Evolutionary conservation across 495 filamentous ascomycete genomes (phyloP).

Genomic region (Collariella sp.): DNA sequence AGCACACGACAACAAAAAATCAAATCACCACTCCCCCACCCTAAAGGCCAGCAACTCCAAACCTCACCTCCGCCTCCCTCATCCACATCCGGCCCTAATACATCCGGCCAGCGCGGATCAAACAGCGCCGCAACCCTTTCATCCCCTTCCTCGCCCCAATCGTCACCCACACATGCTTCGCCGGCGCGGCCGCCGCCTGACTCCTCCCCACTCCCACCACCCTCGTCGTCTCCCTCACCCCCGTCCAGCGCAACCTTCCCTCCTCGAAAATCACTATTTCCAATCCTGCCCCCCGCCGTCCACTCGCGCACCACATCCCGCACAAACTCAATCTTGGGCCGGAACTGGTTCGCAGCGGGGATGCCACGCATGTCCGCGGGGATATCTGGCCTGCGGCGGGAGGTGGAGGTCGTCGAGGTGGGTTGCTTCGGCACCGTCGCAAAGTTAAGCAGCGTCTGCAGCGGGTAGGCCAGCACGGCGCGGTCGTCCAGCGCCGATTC

Average conservation of each 20-base stretch:
- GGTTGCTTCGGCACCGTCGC: conserved; percentile 30
- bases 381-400: conserved; percentile 46
- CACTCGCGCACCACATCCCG: conserved; percentile 60
- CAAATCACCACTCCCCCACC: neutral
- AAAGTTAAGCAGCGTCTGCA: conserved; percentile 52
- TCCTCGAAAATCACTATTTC: conserved; percentile 46
- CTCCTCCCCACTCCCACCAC: too few species aligned
- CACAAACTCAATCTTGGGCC: conserved; percentile 71
- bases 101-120: conserved; percentile 41
- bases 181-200: too few species aligned
- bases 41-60: too few species aligned
- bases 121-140: conserved; percentile 42
- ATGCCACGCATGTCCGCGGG: conserved; percentile 51
- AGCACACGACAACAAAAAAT: neutral
- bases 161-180: conserved; percentile 76
- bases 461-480: conserved; percentile 50
- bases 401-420: conserved; percentile 17
- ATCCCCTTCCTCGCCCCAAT: conserved; percentile 70
- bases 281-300: conserved; percentile 62
- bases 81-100: conserved; percentile 43
- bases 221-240: conserved; percentile 53
- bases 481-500: conserved; percentile 55
- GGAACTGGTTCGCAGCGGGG: conserved; percentile 68
- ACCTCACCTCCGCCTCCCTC: conserved; percentile 21
- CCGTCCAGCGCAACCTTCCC: conserved; percentile 56